A percentile compares a stretch with the other conserved stretches of the same genome.
phyloP scores from a whole-genome alignment of 352 stramenopile genomes.

The Phytopythium kandeliae region DNA sequence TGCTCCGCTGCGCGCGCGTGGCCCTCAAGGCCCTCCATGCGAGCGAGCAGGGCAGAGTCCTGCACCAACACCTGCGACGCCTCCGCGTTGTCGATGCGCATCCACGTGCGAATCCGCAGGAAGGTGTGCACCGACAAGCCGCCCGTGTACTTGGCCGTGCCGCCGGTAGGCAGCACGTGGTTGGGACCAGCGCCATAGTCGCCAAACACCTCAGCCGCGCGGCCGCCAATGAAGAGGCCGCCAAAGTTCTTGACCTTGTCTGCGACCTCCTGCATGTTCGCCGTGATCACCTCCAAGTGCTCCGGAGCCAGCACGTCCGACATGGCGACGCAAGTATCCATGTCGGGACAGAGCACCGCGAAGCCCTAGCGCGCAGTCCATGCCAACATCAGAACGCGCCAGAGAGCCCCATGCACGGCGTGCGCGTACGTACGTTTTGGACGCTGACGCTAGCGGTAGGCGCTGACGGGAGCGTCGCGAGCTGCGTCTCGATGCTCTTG shows the following conservation, averaged over 20 bases:
- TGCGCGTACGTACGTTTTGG: constrained; percentile 47
- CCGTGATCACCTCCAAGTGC: constrained; percentile 91
- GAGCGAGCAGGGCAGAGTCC: constrained; percentile 93
- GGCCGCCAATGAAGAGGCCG: constrained; percentile 93
- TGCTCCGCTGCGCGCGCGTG: constrained; percentile 78
- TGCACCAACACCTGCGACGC: constrained; percentile 85
- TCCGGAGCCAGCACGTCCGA: constrained; percentile 81
- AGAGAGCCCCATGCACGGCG: too few species aligned
- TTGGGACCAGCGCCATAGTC: constrained; percentile 99
- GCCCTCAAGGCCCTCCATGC: constrained; percentile 83
- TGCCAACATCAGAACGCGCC: neutral
- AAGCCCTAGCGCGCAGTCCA: constrained; percentile 38
- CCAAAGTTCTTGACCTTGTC: constrained; percentile 71
- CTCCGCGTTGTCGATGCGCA: constrained; percentile 93
- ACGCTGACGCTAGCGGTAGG: constrained; percentile 61
- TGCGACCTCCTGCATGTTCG: constrained; percentile 84
- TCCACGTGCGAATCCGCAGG: constrained; percentile 97
- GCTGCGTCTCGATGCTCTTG: constrained; percentile 61
- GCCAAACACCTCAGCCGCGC: constrained; percentile 94
- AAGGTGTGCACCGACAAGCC: constrained; percentile 98
- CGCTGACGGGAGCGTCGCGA: constrained; percentile 65
- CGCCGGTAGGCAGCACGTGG: constrained; percentile 97
- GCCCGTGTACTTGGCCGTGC: constrained; percentile 96
- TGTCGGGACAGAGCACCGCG: constrained; percentile 64
- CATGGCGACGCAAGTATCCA: constrained; percentile 72